Conservation (phyloP, 192 early-diverging fungal genomes). For the Backusella morwellensis region DNA sequence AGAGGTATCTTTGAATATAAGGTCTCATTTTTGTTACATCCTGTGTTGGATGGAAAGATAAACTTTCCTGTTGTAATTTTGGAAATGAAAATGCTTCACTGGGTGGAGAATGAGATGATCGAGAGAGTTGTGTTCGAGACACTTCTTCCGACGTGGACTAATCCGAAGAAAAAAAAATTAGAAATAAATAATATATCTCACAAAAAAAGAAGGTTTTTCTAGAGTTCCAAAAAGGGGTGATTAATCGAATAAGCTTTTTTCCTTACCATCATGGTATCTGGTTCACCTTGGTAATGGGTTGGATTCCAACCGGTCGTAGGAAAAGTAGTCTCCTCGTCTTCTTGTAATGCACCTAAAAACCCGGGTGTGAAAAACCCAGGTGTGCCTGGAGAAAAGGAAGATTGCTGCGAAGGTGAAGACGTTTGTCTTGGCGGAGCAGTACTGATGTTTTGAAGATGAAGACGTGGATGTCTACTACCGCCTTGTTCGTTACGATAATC, state of each 20-base stretch:
- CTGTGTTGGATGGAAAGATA: not conserved
- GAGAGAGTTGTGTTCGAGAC: not conserved
- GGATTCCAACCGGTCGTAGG: not conserved
- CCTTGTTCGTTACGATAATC: not conserved
- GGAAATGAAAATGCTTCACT: not conserved
- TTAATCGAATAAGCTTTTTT: not conserved
- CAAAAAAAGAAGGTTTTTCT: no score
- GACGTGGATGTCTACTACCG: not conserved
- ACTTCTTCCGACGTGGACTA: not conserved
- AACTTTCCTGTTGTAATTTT: not conserved
- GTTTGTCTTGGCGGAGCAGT: not conserved
- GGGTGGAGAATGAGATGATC: not conserved
- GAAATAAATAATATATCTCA: not conserved
- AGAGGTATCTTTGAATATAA: slow-evolving; percentile 48
- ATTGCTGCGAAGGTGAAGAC: slow-evolving; percentile 9
- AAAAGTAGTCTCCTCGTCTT: slow-evolving; percentile 26
- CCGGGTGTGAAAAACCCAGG: slow-evolving; percentile 71
- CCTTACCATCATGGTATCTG: not conserved
- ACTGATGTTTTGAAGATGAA: not conserved
- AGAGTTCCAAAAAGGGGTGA: not conserved
- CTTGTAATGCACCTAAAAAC: slow-evolving; percentile 62
- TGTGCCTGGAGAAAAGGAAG: slow-evolving; percentile 44
- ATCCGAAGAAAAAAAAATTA: not conserved
- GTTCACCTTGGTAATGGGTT: not conserved
- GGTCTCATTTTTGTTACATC: slow-evolving; percentile 32